Evolutionary conservation across 108 stramenopile species (phyloP).

Genomic region (Phaeodactylum tricornutum): DNA sequence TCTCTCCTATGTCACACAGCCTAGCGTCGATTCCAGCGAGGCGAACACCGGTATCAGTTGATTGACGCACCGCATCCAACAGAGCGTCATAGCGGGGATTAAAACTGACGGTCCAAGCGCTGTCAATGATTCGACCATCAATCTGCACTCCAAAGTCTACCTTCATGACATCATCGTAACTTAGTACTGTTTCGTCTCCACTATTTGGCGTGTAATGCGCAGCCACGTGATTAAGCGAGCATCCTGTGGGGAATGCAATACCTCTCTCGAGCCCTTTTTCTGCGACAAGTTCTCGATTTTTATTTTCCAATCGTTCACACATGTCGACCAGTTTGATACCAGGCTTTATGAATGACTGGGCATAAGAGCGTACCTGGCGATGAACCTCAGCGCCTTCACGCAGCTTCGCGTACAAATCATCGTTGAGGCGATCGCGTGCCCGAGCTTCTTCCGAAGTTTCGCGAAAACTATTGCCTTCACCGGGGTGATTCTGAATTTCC

Average conservation of each 20-base stretch:
- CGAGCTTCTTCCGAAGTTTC: constrained; percentile 80
- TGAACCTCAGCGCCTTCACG: constrained; percentile 91
- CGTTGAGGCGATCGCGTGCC: constrained; percentile 67
- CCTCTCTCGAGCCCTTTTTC: constrained; percentile 88
- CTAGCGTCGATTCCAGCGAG: constrained; percentile 95
- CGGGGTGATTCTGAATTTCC: constrained; percentile 82
- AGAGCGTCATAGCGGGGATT: constrained; percentile 89
- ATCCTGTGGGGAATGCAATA: constrained; percentile 98
- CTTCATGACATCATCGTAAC: constrained; percentile 93
- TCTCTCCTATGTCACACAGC: constrained; percentile 94
- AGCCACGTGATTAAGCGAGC: constrained; percentile 95
- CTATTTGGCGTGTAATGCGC: constrained; percentile 98
- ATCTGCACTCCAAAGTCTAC: constrained; percentile 99
- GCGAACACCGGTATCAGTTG: constrained; percentile 90
- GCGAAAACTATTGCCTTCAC: constrained; percentile 78
- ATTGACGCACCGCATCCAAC: constrained; percentile 89
- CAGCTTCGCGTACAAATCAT: constrained; percentile 80
- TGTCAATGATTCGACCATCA: constrained; percentile 98
- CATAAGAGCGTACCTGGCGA: constrained; percentile 92
- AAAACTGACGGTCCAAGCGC: constrained; percentile 96
- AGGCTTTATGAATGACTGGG: constrained; percentile 93
- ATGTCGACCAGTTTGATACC: constrained; percentile 93
- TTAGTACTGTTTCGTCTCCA: constrained; percentile 90
- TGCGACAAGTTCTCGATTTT: constrained; percentile 81
- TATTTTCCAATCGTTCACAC: constrained; percentile 90